Base-by-base conservation (phyloP, 2,329 filamentous ascomycete genomes). In the Aaosphaeria arxii region DNA sequence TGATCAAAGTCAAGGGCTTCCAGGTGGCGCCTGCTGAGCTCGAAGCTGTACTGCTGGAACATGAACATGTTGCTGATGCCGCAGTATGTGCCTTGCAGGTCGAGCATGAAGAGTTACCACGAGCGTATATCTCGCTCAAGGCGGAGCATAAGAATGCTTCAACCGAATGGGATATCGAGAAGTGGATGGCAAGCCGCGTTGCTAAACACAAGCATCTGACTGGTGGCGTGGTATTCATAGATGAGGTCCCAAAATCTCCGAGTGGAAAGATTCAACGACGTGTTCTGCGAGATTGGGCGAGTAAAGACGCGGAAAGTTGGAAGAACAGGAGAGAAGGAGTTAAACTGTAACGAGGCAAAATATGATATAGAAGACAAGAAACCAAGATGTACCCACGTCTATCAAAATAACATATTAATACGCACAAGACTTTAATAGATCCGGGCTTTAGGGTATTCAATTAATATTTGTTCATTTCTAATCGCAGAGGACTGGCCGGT, bases 1-100 rank as follows among this genome's bases (percentile, higher is more conserved):
- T 84, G 45, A 84, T 83, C 67, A 84, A 83, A 61, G 79, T 82
- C 32, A 82, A 80, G 52, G 81, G 80, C 7, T 76, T 79, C 46
- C 81, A 84, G 60, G 81, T 84, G 9, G 78, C 81, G 7, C 81
- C 81, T 1, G 79, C 79, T 1, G 80, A 84, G 57, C 64, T 84
- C 4, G 81, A 84, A 61, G 77, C 76, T 5, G 54, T 82, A 7
- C 62, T 83, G 24, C 64, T 82, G 11, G 75, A 78, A 11, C 79
- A 82, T 57, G 71, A 74, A 2, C 71, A 69, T 1, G 66, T 89
- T 28, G 74, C 74, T 32, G 86, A 89, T 65, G 85, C 75, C 4
- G 86, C 83, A 1, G 85, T 89, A 3, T 46, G 44, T 41, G 47
- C 41, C 11, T 11, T 52, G 31, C 31, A 30, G 7, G 11, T 2